Conservation (phyloP, 805 yeast species). For the Zygosaccharomyces bisporus region DNA sequence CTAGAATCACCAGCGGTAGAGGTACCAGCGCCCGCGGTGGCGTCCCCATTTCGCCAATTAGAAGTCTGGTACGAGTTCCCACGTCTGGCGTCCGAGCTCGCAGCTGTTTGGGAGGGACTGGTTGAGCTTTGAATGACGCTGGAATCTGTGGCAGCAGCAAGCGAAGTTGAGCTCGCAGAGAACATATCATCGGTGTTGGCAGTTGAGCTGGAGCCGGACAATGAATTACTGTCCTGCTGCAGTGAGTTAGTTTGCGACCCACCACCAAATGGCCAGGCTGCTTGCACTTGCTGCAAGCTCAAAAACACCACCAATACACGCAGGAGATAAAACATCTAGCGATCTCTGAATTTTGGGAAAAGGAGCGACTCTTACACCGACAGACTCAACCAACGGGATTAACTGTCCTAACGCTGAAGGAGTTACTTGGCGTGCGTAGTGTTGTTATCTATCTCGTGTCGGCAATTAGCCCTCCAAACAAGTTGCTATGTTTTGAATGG, state of each 20-base stretch:
- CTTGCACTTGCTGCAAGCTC: slow-evolving; percentile 2
- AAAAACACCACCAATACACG: slow-evolving; percentile 1
- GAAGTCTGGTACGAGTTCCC: background rate
- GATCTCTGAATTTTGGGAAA: background rate
- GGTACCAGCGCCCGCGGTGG: background rate
- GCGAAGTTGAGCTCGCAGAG: slow-evolving; percentile 3
- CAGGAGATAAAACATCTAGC: background rate
- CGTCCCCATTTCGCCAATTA: background rate
- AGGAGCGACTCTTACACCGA: background rate
- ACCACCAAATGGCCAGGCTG: slow-evolving; percentile 5
- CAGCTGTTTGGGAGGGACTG: background rate
- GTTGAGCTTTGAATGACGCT: background rate
- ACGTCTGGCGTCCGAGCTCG: background rate
- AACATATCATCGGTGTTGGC: background rate
- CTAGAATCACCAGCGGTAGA: background rate
- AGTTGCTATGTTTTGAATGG: background rate
- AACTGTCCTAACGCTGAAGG: background rate
- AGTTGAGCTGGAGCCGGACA: background rate
- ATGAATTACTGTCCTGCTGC: background rate
- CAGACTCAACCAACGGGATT: background rate
- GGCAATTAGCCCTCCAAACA: background rate
- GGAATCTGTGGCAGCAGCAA: background rate
- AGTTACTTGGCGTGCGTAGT: background rate
- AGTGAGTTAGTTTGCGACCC: background rate
- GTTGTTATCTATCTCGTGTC: background rate